Conservation (phyloP, 768 basidiomycete genomes). For the Omphalotus guepiniiformis region DNA sequence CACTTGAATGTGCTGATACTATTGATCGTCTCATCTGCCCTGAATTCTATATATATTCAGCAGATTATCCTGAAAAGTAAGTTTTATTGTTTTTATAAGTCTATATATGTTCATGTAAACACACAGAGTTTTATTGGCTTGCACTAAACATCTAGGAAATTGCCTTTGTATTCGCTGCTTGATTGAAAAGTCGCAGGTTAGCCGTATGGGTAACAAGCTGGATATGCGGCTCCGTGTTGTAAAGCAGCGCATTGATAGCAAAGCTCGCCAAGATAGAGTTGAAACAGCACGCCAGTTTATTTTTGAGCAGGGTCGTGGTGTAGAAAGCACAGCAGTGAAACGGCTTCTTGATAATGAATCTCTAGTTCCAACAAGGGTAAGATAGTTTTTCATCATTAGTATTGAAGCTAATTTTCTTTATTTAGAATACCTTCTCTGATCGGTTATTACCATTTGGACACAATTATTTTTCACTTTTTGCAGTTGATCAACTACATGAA, state of each 20-base stretch:
- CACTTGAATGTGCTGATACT: conserved; percentile 25
- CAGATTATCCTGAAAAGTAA: conserved; percentile 41
- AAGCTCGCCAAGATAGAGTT: not conserved
- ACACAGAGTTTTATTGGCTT: not conserved
- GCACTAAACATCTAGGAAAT: not conserved
- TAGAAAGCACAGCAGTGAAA: conserved; percentile 2
- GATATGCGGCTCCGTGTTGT: not conserved
- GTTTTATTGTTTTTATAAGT: conserved; percentile 7
- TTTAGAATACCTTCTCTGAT: not conserved
- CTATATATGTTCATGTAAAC: not conserved
- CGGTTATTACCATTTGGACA: not conserved
- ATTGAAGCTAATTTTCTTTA: not conserved
- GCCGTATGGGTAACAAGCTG: not conserved
- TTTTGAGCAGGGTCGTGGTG: not conserved
- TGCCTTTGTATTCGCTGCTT: not conserved
- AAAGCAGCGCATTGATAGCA: not conserved
- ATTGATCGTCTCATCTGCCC: conserved; percentile 27
- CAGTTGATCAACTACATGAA: not conserved
- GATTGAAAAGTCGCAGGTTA: not conserved
- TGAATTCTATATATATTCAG: conserved; percentile 30
- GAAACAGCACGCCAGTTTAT: not conserved
- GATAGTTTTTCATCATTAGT: not conserved
- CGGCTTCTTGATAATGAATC: conserved; percentile 1
- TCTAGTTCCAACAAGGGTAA: not conserved
- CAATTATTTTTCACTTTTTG: not conserved